Evolutionary conservation across 2,329 filamentous ascomycete genomes (phyloP), one percentile per base, ranked within the genome.

Genomic region (Diaporthe citriasiana): DNA sequence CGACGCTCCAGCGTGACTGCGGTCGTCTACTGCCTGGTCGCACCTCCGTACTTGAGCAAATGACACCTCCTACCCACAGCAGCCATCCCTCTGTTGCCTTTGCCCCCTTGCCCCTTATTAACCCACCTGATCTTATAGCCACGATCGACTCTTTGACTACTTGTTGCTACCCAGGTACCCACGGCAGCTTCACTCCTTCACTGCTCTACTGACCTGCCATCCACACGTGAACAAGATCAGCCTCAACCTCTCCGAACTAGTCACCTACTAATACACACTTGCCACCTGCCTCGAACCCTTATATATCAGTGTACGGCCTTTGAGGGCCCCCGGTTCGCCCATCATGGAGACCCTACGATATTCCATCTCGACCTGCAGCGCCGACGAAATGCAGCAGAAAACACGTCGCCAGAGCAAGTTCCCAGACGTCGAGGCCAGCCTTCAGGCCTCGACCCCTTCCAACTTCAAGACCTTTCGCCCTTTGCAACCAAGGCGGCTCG

Each of bases 361-460:
- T 35, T 42, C 53, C 53, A 10, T 50, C n/a, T 73, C 51, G 7
- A 40, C 63, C 15, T 56, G 27, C 17, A 55, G 6, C 60, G 47
- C 42, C 65, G 53, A 71, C 59, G 38, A 71, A n/a, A 73, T 69
- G 57, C 70, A 74, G 60, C 53, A 50, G 33, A 57, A 42, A 35
- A 68, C 59, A 53, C 70, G 73, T 4, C 55, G 63, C 17, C 70
- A 72, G 60, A 68, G 55, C 51, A 68, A 56, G 17, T 74, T 72
- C 33, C 57, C 53, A 9, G 70, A 74, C 15, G 60, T 68, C 22
- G 73, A 75, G 55, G 53, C 45, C 27, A 70, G 56, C 55, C 70
- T 69, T 17, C 47, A 42, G 40, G 60, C 59, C n/a, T 65, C 53
- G 25, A 45, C 47, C 19, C 45, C 47, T 9, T 59, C 73, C 38